These are phyloP conservation scores for Aureobasidium sp. DNA, from an alignment of 2,329 filamentous ascomycete species.

Conservation along the genomic window DNA sequence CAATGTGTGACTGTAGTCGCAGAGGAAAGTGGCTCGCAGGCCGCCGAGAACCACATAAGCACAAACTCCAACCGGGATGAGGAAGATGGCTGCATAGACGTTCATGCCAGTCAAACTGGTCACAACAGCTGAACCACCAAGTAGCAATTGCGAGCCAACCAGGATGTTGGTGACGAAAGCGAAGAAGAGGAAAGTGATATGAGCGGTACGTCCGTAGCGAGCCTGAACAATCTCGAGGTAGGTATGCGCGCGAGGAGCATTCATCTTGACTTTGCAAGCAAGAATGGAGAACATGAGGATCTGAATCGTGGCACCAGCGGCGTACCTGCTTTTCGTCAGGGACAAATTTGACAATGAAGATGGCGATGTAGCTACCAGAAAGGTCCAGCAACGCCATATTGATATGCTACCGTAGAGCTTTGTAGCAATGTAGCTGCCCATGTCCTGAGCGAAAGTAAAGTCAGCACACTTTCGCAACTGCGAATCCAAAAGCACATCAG, in stretches of 20 bases:
- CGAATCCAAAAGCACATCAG: no score
- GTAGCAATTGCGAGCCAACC: constrained; percentile 35
- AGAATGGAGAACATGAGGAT: constrained; percentile 38
- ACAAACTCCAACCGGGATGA: constrained; percentile 36
- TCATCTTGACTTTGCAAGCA: constrained; percentile 36
- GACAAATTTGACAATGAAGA: no score
- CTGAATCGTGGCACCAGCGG: constrained; percentile 36
- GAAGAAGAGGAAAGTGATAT: constrained; percentile 37
- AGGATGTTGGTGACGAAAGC: constrained; percentile 39
- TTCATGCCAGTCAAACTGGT: constrained; percentile 38
- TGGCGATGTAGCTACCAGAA: not conserved
- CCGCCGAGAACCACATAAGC: constrained; percentile 33
- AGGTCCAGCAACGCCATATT: constrained; percentile 26
- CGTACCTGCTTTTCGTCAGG: constrained; percentile 26
- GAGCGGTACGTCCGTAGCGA: constrained; percentile 32
- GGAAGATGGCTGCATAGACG: constrained; percentile 38
- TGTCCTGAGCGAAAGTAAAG: not conserved
- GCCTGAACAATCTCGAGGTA: constrained; percentile 35
- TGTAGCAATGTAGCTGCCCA: constrained; percentile 29
- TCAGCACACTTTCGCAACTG: not conserved
- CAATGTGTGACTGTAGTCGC: constrained; percentile 35
- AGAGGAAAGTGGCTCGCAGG: constrained; percentile 38
- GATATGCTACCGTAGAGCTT: constrained; percentile 28
- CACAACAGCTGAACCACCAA: constrained; percentile 39
- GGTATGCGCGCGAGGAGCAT: constrained; percentile 33